phyloP scores from a whole-genome alignment of 305 asterid genomes.

The Lippia alba region DNA sequence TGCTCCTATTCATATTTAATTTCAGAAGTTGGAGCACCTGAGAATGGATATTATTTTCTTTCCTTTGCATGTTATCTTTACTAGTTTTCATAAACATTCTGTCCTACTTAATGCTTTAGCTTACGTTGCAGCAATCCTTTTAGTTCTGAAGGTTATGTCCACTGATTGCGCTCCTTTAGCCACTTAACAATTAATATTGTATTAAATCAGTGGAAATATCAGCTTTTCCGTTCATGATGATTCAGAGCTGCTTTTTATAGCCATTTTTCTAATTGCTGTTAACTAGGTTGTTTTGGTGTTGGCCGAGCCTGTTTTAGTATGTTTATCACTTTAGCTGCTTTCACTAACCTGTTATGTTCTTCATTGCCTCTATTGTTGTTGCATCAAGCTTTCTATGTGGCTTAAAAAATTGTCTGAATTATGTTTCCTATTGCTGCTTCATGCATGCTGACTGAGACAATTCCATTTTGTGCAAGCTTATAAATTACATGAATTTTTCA shows the following conservation, averaged over 20 bases:
- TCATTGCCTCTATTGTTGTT: not conserved
- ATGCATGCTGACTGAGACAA: conserved; percentile 24
- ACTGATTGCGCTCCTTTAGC: not conserved
- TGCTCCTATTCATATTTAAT: not conserved
- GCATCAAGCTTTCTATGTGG: conserved; percentile 14
- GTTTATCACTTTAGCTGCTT: conserved; percentile 19
- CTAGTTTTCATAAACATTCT: not conserved
- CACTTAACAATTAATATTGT: not conserved
- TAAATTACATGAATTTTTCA: conserved; percentile 30
- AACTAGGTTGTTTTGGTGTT: conserved; percentile 13
- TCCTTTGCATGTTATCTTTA: not conserved
- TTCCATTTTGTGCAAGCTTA: conserved; percentile 27
- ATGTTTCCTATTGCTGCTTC: conserved; percentile 14
- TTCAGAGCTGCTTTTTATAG: conserved; percentile 6
- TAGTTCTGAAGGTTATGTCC: conserved; percentile 1
- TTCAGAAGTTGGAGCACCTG: conserved; percentile 14
- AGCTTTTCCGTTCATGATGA: not conserved
- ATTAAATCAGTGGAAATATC: not conserved
- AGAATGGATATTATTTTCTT: not conserved
- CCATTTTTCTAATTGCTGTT: not conserved
- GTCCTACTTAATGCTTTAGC: conserved; percentile 7
- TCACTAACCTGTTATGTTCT: conserved; percentile 22
- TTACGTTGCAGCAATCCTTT: not conserved
- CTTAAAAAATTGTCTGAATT: conserved; percentile 13
- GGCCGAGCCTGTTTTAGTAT: conserved; percentile 13